Conservation (phyloP, 2,329 filamentous ascomycete genomes). For the Colletotrichum sansevieriae region DNA sequence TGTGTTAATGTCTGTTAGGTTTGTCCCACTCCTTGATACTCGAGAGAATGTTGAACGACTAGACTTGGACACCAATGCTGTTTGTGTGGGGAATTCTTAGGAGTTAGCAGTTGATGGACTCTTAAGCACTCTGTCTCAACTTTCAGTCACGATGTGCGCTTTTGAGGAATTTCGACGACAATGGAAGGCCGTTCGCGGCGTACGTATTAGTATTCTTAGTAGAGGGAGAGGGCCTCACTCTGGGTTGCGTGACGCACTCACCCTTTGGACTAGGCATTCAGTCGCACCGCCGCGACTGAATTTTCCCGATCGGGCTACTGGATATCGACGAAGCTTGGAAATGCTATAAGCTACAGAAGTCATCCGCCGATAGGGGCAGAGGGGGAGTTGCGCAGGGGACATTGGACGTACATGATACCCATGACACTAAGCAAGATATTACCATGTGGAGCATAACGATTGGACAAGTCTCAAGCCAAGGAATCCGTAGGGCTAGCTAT, state of each 20-base stretch:
- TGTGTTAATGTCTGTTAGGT: not conserved
- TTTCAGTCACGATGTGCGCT: too few species aligned
- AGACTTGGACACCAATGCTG: not conserved
- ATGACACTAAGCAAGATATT: too few species aligned
- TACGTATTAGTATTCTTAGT: too few species aligned
- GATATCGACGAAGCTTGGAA: not conserved
- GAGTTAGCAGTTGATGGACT: too few species aligned
- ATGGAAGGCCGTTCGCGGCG: not conserved
- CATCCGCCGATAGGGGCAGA: not conserved
- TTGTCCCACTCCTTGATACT: too few species aligned
- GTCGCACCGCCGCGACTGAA: not conserved
- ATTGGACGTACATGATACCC: too few species aligned
- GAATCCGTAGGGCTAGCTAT: not conserved
- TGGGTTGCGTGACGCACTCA: not conserved
- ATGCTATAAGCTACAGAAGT: not conserved
- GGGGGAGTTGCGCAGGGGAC: too few species aligned
- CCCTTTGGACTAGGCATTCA: not conserved
- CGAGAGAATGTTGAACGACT: too few species aligned
- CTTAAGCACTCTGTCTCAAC: too few species aligned
- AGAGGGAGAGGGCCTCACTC: not conserved
- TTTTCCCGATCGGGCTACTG: conserved; percentile 14
- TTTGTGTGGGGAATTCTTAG: not conserved
- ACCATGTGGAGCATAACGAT: not conserved
- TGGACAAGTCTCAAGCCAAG: conserved; percentile 7
- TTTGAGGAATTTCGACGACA: too few species aligned